These are phyloP conservation scores for Anastatica hierochuntica DNA, from an alignment of 345 rosid genomes.

Conservation along the genomic window DNA sequence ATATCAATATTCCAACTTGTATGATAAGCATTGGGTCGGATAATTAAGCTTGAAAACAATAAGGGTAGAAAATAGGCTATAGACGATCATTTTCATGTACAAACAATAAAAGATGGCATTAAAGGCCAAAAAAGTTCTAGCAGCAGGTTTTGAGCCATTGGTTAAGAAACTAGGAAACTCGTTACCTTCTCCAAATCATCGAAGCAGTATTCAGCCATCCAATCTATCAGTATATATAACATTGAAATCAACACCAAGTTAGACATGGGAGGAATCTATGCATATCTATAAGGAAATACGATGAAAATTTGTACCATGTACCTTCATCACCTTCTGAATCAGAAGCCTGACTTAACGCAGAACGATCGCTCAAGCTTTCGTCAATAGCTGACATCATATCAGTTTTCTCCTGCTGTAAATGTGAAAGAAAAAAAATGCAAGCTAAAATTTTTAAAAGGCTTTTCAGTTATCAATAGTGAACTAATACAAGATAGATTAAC, in stretches of 20 bases:
- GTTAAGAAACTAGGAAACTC: constrained; percentile 6
- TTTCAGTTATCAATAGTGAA: constrained; percentile 5
- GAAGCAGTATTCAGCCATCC: constrained; percentile 25
- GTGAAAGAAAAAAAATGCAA: constrained; percentile 7
- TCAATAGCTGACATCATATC: constrained; percentile 42
- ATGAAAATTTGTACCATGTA: constrained; percentile 3
- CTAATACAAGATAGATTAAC: constrained; percentile 11
- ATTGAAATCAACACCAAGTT: constrained; percentile 1
- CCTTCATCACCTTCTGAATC: constrained; percentile 43
- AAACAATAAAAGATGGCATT: background rate
- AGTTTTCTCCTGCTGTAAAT: constrained; percentile 39
- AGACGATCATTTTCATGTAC: no score
- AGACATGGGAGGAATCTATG: constrained; percentile 23
- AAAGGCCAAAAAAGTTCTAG: background rate
- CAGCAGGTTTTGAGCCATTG: background rate
- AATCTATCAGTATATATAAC: constrained; percentile 19
- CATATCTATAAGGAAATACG: constrained; percentile 1
- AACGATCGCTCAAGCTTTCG: constrained; percentile 41
- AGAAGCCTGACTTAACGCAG: constrained; percentile 42
- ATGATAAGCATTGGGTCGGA: no score
- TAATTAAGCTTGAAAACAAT: no score
- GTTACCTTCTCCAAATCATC: constrained; percentile 43
- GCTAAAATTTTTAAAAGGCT: background rate
- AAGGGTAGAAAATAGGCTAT: no score
- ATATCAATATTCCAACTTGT: no score